Percentiles rank a stretch among this genome's conserved stretches.
Evolutionary conservation across 169 alveolate species (phyloP).

Genomic region (Amoebophrya sp.): DNA sequence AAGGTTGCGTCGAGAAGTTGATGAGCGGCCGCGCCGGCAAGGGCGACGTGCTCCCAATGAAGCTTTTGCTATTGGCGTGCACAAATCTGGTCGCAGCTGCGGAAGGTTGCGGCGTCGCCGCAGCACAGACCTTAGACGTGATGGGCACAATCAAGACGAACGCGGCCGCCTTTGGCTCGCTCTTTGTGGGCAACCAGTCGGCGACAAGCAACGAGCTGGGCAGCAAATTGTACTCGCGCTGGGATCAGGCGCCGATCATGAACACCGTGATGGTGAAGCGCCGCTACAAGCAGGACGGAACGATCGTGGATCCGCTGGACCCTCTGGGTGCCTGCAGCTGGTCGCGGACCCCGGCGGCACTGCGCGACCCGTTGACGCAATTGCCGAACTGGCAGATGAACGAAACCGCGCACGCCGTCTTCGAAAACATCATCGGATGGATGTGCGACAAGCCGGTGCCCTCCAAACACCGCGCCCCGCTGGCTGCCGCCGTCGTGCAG

Average conservation of each 20-base stretch:
- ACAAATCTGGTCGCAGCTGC: not conserved
- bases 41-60: not conserved
- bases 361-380: not conserved
- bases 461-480: not conserved
- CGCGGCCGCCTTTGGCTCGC: not conserved
- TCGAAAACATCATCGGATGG: not conserved
- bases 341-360: too few relatives aligned
- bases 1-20: not conserved
- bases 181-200: not conserved
- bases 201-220: not conserved
- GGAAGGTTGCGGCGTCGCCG: not conserved
- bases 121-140: not conserved
- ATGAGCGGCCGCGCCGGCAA: not conserved
- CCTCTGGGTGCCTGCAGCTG: conserved; percentile 1
- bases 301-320: conserved; percentile 23
- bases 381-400: not conserved
- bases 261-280: not conserved
- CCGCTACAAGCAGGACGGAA: not conserved
- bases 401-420: not conserved
- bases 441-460: conserved; percentile 20
- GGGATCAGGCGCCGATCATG: conserved; percentile 24
- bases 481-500: not conserved
- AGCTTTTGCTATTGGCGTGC: not conserved
- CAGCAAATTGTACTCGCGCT: not conserved
- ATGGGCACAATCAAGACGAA: not conserved